These are phyloP conservation scores for Rubus idaeus DNA, from an alignment of 306 rosid species.

Conservation along the genomic window DNA sequence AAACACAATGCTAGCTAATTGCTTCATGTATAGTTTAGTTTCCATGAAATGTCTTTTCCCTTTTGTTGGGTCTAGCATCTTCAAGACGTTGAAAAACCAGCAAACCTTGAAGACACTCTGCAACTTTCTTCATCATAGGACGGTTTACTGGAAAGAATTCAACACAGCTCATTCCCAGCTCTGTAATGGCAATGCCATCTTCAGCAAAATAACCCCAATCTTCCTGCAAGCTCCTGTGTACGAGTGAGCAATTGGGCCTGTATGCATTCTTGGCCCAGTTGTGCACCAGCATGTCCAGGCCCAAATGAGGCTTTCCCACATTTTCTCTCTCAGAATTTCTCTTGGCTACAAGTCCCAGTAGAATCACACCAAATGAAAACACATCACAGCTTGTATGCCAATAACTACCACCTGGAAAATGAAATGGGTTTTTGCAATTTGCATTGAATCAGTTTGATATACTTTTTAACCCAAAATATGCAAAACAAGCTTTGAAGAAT, in stretches of 20 bases:
- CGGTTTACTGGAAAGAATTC: conserved; percentile 40
- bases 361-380: conserved; percentile 51
- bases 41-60: conserved; percentile 26
- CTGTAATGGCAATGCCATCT: conserved; percentile 52
- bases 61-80: conserved; percentile 36
- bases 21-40: neutral
- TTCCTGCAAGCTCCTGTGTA: conserved; percentile 40
- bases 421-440: neutral
- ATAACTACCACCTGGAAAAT: conserved; percentile 30
- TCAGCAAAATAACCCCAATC: conserved; percentile 49
- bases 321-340: conserved; percentile 28
- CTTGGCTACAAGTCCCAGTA: conserved; percentile 51
- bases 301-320: conserved; percentile 12
- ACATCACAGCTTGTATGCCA: conserved; percentile 52
- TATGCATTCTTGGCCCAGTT: conserved; percentile 66
- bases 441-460: neutral
- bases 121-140: conserved; percentile 27
- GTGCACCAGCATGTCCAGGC: conserved; percentile 33
- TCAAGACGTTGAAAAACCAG: conserved; percentile 25
- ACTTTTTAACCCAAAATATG: neutral
- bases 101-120: conserved; percentile 28
- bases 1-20: neutral
- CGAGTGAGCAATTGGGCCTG: conserved; percentile 54
- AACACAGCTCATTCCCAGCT: conserved; percentile 45
- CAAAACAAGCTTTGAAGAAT: conserved; percentile 1